A percentile compares a stretch with the other conserved stretches of the same genome.
phyloP scores from a whole-genome alignment of 306 rosid species.

The Morella rubra region DNA sequence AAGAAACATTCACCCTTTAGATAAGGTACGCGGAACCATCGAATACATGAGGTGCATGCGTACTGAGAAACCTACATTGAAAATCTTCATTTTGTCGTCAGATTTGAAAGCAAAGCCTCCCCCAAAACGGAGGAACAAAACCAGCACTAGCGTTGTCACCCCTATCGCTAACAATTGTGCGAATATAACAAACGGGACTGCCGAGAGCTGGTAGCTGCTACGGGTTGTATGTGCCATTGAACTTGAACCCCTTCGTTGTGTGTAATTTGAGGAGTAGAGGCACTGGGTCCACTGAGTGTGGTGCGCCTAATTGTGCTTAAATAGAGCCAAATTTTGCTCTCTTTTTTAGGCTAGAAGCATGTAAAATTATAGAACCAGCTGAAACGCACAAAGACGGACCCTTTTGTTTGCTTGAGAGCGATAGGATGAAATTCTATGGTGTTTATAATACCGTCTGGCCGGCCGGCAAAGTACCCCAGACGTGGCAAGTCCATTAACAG shows the following conservation, averaged over 20 bases:
- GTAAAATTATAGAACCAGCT: no score
- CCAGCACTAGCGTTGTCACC: slow-evolving; percentile 47
- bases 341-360: no score
- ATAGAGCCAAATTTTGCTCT: no score
- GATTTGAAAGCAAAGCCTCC: slow-evolving; percentile 68
- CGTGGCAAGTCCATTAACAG: no score
- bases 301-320: no score
- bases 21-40: background rate
- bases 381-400: no score
- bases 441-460: no score
- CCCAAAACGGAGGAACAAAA: slow-evolving; percentile 61
- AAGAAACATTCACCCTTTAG: background rate
- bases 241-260: background rate
- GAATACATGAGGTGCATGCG: background rate
- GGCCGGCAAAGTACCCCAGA: no score
- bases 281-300: no score
- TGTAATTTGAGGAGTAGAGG: no score
- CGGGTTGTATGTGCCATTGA: slow-evolving; percentile 36
- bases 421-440: no score
- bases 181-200: slow-evolving; percentile 45
- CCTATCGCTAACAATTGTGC: slow-evolving; percentile 62
- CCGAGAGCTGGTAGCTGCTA: slow-evolving; percentile 51
- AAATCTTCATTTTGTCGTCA: slow-evolving; percentile 37
- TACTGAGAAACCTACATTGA: slow-evolving; percentile 44
- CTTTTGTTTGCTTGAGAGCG: no score